phyloP scores from a whole-genome alignment of 83 land plant species.

The Picea mariana region DNA sequence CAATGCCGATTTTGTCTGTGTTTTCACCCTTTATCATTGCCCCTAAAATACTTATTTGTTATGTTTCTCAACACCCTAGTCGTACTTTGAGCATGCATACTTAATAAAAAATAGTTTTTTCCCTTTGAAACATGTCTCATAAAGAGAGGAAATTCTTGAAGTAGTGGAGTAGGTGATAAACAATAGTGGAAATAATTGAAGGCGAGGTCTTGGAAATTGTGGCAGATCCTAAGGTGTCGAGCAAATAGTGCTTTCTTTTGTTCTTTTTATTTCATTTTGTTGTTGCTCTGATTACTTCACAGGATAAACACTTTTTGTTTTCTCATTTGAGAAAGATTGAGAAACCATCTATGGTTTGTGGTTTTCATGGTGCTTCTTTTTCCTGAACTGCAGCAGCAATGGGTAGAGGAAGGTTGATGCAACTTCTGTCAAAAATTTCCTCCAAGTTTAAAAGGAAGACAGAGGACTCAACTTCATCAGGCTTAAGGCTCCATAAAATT shows the following conservation, averaged over 20 bases:
- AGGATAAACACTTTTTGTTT: neutral
- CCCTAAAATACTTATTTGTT: neutral
- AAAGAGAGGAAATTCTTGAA: neutral
- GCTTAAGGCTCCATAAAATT: constrained; percentile 5
- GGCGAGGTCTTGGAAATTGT: neutral
- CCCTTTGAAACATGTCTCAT: neutral
- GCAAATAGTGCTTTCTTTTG: neutral
- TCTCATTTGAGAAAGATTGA: neutral
- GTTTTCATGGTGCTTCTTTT: neutral
- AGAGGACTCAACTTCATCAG: neutral
- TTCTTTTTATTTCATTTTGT: neutral
- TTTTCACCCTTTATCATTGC: neutral
- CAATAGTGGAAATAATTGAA: neutral
- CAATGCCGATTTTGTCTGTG: neutral
- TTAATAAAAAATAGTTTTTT: too few species aligned
- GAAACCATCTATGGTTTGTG: neutral
- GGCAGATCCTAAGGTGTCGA: neutral
- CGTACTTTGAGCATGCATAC: too few species aligned
- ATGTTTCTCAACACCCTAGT: neutral
- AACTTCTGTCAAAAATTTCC: constrained; percentile 3
- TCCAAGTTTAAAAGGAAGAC: constrained; percentile 2
- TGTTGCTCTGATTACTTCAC: neutral
- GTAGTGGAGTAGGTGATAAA: neutral
- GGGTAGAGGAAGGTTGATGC: neutral
- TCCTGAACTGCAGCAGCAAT: constrained; percentile 3